Conservation (phyloP, 768 basidiomycete genomes). For the Aureoboletus auriporus region DNA sequence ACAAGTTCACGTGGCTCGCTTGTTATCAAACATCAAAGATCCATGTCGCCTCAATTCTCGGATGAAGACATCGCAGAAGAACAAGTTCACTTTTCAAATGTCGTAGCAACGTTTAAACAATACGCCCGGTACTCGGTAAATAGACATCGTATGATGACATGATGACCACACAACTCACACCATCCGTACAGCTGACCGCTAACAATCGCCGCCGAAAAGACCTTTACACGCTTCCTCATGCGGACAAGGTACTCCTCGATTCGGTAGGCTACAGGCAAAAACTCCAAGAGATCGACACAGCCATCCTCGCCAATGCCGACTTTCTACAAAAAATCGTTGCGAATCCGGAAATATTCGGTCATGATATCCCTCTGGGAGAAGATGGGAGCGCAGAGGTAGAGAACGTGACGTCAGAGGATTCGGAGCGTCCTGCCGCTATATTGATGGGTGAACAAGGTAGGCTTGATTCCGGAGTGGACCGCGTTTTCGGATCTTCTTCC, state of each 20-base stretch:
- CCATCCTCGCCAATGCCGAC: slow-evolving; percentile 74
- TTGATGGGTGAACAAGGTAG: neutral
- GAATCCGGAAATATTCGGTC: slow-evolving; percentile 79
- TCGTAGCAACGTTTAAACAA: slow-evolving; percentile 68
- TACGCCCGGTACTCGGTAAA: slow-evolving; percentile 66
- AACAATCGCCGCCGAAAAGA: slow-evolving; percentile 75
- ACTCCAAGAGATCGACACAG: slow-evolving; percentile 73
- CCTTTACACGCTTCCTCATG: slow-evolving; percentile 60
- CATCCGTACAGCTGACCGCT: slow-evolving; percentile 41
- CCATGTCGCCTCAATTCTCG: slow-evolving; percentile 27
- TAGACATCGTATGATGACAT: no score
- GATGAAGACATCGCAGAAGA: slow-evolving; percentile 48
- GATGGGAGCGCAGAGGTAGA: slow-evolving; percentile 15
- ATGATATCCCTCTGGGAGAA: slow-evolving; percentile 29
- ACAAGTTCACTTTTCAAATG: slow-evolving; percentile 67
- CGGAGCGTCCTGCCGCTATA: neutral
- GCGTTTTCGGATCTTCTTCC: no score
- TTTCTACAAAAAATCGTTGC: slow-evolving; percentile 74
- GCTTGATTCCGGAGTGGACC: no score
- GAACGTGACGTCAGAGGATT: slow-evolving; percentile 16
- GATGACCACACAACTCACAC: no score
- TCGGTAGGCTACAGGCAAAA: slow-evolving; percentile 73
- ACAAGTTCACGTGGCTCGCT: slow-evolving; percentile 18
- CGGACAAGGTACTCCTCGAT: slow-evolving; percentile 67
- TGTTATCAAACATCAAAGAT: no score